These are phyloP conservation scores for Colletotrichum sp. DNA, from an alignment of 2,329 filamentous ascomycete genomes.

Conservation along the genomic window DNA sequence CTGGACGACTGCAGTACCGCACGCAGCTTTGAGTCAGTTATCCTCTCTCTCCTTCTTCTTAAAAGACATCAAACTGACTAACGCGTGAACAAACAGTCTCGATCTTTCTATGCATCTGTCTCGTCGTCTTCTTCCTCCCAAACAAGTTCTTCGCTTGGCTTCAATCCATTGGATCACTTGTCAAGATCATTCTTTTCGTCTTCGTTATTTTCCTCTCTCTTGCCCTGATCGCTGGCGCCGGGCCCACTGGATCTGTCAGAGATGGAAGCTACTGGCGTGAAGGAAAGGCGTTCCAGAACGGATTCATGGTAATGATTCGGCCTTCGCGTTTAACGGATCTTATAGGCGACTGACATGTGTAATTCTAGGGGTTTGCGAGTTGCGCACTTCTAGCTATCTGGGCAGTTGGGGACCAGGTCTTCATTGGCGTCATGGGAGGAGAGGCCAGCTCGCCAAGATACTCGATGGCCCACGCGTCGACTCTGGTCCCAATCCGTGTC, in stretches of 20 bases:
- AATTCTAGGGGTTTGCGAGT: neutral
- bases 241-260: neutral
- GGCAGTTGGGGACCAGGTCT: neutral
- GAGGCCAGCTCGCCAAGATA: neutral
- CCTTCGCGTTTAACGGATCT: neutral
- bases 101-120: neutral
- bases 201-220: neutral
- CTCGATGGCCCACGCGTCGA: neutral
- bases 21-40: neutral
- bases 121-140: neutral
- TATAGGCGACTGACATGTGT: neutral
- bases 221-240: neutral
- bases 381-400: neutral
- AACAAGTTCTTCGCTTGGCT: neutral
- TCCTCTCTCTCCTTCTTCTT: neutral
- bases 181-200: neutral
- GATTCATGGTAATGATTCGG: neutral
- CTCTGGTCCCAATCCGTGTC: neutral
- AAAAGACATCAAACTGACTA: neutral
- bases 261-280: neutral
- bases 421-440: neutral
- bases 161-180: neutral
- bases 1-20: neutral
- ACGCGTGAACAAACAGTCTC: neutral
- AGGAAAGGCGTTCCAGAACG: neutral